Evolutionary conservation across 805 yeast species (phyloP).

Genomic region (Starmerella vaccinii): DNA sequence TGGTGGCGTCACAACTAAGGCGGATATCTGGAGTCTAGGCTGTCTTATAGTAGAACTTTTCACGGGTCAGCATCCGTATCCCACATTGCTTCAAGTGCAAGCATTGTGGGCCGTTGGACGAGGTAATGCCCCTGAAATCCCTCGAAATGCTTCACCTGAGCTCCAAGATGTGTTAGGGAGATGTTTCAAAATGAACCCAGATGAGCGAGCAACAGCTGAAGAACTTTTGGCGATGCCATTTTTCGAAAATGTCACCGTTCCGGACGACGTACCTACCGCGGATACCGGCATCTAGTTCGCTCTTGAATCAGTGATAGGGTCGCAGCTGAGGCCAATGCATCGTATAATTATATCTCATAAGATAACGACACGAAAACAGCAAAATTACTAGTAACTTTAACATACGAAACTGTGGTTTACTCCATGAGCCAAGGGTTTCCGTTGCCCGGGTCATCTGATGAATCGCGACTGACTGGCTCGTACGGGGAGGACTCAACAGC

Average conservation of each 20-base stretch:
- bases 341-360: neutral
- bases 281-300: neutral
- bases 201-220: slow-evolving; percentile 61
- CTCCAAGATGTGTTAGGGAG: slow-evolving; percentile 55
- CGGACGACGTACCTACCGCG: neutral
- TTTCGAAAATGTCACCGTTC: slow-evolving; percentile 34
- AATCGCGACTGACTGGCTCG: neutral
- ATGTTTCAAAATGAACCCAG: slow-evolving; percentile 68
- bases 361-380: neutral
- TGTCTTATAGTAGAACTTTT: slow-evolving; percentile 90
- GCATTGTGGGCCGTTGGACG: slow-evolving; percentile 93
- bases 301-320: too few species aligned
- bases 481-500: neutral
- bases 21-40: slow-evolving; percentile 96
- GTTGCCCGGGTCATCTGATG: neutral
- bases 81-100: slow-evolving; percentile 91
- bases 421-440: neutral
- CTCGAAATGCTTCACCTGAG: slow-evolving; percentile 50
- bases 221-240: slow-evolving; percentile 60
- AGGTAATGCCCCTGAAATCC: slow-evolving; percentile 63
- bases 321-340: neutral
- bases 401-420: neutral
- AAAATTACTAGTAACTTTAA: neutral
- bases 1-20: slow-evolving; percentile 78
- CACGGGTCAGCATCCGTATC: slow-evolving; percentile 93